Evolutionary conservation across 179 eudicot genomes (phyloP).

Genomic region (Spergularia azorica): DNA sequence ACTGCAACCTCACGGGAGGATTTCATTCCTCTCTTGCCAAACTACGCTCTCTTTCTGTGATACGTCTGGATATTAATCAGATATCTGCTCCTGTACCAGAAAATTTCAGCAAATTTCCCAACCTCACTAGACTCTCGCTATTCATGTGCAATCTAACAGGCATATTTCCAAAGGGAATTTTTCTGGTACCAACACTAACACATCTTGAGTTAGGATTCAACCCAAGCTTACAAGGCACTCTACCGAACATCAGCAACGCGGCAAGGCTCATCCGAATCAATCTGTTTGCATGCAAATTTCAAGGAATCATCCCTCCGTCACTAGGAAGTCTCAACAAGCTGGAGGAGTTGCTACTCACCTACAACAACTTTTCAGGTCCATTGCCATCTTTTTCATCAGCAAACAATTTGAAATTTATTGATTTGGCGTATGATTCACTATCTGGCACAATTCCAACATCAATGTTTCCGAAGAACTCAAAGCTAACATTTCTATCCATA

Average conservation of each 20-base stretch:
- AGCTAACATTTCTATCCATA: conserved; percentile 37
- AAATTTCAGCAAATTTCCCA: conserved; percentile 28
- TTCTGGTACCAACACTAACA: conserved; percentile 37
- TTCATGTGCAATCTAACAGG: conserved; percentile 37
- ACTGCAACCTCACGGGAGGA: conserved; percentile 43
- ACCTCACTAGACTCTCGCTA: conserved; percentile 37
- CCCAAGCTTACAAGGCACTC: conserved; percentile 32
- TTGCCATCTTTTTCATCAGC: conserved; percentile 40
- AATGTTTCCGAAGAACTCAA: conserved; percentile 36
- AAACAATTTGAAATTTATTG: conserved; percentile 35
- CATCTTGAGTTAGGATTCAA: conserved; percentile 37
- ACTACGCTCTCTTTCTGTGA: conserved; percentile 36
- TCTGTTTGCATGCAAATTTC: conserved; percentile 30
- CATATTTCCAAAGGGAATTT: conserved; percentile 33
- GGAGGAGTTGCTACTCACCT: conserved; percentile 36
- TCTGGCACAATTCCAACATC: conserved; percentile 46
- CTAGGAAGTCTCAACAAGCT: conserved; percentile 34
- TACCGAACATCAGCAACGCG: conserved; percentile 46
- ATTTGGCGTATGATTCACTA: conserved; percentile 36
- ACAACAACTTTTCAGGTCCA: conserved; percentile 41
- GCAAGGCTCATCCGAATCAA: conserved; percentile 32
- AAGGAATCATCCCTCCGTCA: conserved; percentile 44
- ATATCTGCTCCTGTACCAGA: conserved; percentile 34
- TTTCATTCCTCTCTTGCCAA: conserved; percentile 30
- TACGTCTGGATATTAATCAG: conserved; percentile 38